Evolutionary conservation across 2,329 filamentous ascomycete species (phyloP).

Genomic region (Sporothrix inflata): DNA sequence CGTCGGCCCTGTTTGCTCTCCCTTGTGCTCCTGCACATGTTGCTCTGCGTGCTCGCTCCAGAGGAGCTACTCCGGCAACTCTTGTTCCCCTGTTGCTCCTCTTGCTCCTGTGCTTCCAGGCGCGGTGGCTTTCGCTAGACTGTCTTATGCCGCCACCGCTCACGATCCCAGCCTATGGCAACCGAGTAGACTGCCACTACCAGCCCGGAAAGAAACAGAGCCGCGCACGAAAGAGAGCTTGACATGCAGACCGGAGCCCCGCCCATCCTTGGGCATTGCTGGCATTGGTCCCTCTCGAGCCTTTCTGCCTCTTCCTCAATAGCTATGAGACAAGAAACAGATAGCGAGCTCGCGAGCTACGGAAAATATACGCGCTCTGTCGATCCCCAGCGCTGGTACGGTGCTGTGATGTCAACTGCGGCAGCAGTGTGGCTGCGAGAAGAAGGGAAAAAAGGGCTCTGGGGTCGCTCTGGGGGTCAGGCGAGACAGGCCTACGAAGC

Average conservation of each 20-base stretch:
- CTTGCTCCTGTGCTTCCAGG: neutral
- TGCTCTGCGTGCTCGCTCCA: too few relatives aligned
- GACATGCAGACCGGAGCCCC: neutral
- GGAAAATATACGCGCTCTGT: neutral
- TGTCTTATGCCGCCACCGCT: conserved; percentile 8
- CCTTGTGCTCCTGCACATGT: too few relatives aligned
- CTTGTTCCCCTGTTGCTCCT: neutral
- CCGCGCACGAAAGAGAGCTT: neutral
- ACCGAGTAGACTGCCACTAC: neutral
- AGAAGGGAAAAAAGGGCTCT: too few relatives aligned
- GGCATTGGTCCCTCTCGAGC: neutral
- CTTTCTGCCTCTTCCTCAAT: neutral
- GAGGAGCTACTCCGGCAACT: neutral
- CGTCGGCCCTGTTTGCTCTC: too few relatives aligned
- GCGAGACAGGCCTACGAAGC: neutral
- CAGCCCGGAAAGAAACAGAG: neutral
- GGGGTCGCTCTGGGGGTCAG: too few relatives aligned
- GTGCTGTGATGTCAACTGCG: conserved; percentile 5
- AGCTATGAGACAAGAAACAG: neutral
- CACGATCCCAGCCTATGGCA: conserved; percentile 8
- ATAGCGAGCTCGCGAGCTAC: neutral
- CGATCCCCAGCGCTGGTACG: neutral
- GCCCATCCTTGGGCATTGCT: neutral
- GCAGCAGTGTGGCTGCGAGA: too few relatives aligned
- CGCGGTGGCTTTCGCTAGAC: conserved; percentile 1